These are phyloP conservation scores for Chlamydomonas applanata DNA, from an alignment of 139 green algal species.

Conservation along the genomic window DNA sequence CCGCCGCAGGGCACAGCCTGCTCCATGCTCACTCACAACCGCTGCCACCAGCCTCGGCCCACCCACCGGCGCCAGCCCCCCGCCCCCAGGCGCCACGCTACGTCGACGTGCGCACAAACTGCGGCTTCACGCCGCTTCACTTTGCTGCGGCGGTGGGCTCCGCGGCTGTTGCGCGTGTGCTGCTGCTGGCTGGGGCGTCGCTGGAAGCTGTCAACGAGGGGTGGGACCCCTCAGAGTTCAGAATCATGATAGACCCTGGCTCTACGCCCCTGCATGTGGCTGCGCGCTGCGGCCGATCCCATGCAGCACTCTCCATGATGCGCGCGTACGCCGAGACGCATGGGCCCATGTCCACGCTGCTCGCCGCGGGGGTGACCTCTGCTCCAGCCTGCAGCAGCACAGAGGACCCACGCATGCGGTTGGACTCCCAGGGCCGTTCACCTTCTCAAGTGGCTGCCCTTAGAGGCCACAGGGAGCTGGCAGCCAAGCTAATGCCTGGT, in stretches of 20 bases:
- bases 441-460: background rate
- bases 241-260: background rate
- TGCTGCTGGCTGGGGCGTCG: slow-evolving; percentile 23
- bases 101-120: slow-evolving; percentile 25
- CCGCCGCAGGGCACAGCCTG: too few relatives aligned
- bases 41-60: too few relatives aligned
- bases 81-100: too few relatives aligned
- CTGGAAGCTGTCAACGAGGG: slow-evolving; percentile 16
- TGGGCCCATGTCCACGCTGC: background rate
- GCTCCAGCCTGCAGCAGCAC: too few relatives aligned
- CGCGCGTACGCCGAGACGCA: background rate
- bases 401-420: slow-evolving; percentile 9
- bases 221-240: background rate
- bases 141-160: slow-evolving; percentile 30
- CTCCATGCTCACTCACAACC: too few relatives aligned
- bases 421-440: background rate
- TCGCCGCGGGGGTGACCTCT: too few relatives aligned
- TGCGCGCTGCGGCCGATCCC: background rate
- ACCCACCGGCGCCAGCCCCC: too few relatives aligned
- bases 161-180: slow-evolving; percentile 3
- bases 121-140: slow-evolving; percentile 38
- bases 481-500: background rate
- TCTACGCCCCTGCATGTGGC: slow-evolving; percentile 20
- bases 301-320: too few relatives aligned
- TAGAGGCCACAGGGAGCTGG: slow-evolving; percentile 9